A percentile compares a stretch with the other conserved stretches of the same genome.
Evolutionary conservation across 106 monocot genomes (phyloP).

Genomic region (Dendrobium nobile): DNA sequence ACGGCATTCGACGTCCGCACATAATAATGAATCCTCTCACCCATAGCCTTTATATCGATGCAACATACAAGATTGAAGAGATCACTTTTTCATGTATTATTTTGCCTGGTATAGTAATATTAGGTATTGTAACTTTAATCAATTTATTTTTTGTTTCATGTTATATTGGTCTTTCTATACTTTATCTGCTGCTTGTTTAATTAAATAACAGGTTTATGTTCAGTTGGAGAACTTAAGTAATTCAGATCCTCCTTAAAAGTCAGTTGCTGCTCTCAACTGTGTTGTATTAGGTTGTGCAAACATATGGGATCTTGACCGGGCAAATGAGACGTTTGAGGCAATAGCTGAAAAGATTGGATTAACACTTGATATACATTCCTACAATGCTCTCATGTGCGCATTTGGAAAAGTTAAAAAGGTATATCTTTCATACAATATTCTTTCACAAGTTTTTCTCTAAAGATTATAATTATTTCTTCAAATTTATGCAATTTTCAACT

Average conservation of each 20-base stretch:
- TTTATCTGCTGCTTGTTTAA: neutral
- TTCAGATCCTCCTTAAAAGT: conserved; percentile 69
- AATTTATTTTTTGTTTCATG: neutral
- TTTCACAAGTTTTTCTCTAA: neutral
- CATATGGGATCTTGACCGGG: conserved; percentile 95
- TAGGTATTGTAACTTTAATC: neutral
- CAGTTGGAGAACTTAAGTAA: conserved; percentile 75
- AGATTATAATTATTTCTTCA: neutral
- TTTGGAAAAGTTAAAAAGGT: conserved; percentile 87
- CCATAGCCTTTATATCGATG: too few relatives aligned
- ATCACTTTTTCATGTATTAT: neutral
- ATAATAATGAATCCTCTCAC: too few relatives aligned
- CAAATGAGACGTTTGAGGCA: conserved; percentile 91
- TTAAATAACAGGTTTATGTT: conserved; percentile 65
- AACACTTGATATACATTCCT: conserved; percentile 85
- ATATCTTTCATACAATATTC: neutral
- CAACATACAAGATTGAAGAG: neutral
- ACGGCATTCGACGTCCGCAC: too few relatives aligned
- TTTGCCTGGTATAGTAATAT: neutral
- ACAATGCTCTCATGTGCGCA: conserved; percentile 80
- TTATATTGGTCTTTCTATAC: neutral
- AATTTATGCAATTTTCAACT: neutral
- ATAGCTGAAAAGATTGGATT: conserved; percentile 60
- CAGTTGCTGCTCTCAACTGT: conserved; percentile 90
- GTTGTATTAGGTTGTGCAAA: conserved; percentile 91